Conservation (phyloP, 1,284 basidiomycete genomes). For the Malassezia brasiliensis region DNA sequence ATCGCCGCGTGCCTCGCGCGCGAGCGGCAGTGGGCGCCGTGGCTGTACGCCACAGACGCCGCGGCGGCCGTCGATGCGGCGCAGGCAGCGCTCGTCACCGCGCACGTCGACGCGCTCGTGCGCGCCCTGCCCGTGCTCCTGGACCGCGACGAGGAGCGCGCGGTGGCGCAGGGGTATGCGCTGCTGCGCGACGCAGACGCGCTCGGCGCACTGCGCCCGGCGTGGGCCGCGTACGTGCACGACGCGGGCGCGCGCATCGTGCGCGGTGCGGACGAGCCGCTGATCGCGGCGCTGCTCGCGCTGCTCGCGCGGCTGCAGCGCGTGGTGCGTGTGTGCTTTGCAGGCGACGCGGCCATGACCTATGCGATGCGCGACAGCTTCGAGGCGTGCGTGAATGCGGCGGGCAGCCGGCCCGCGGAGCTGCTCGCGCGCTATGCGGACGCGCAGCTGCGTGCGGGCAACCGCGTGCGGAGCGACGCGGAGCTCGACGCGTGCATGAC, state of each 20-base stretch:
- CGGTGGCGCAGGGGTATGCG: background rate
- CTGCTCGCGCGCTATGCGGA: conserved; percentile 89
- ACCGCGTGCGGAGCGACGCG: conserved; percentile 61
- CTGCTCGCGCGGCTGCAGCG: conserved; percentile 29
- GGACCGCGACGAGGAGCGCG: background rate
- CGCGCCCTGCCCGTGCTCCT: conserved; percentile 26
- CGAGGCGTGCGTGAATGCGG: conserved; percentile 66
- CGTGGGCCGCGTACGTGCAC: conserved; percentile 4
- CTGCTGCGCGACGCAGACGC: background rate
- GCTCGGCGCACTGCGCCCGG: background rate
- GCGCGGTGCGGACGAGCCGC: conserved; percentile 21
- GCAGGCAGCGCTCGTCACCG: conserved; percentile 20
- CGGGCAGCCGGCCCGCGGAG: conserved; percentile 81
- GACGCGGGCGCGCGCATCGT: background rate
- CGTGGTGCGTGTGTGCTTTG: conserved; percentile 24
- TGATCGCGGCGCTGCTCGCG: conserved; percentile 36
- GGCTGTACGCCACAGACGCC: conserved; percentile 18
- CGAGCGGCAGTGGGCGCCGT: conserved; percentile 24
- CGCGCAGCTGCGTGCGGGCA: conserved; percentile 71
- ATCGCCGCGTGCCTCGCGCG: conserved; percentile 13
- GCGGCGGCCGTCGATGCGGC: conserved; percentile 20
- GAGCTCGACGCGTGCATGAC: conserved; percentile 65
- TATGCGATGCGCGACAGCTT: conserved; percentile 61
- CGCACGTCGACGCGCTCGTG: conserved; percentile 24
- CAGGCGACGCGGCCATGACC: conserved; percentile 36